These are phyloP conservation scores for Penicillium coffeae DNA, from an alignment of 495 filamentous ascomycete species.

Conservation along the genomic window DNA sequence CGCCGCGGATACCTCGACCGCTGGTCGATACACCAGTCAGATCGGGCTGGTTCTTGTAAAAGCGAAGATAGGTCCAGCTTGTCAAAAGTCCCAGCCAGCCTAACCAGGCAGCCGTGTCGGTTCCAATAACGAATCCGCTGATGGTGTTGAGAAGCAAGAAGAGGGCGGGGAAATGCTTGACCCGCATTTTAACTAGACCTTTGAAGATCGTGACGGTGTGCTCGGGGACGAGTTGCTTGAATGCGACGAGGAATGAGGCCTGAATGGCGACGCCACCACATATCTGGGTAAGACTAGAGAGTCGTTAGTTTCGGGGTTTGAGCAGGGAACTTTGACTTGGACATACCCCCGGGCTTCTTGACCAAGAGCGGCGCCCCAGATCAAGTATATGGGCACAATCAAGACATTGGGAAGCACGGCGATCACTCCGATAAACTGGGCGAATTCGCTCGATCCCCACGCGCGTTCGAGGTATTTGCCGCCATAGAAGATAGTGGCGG, in stretches of 20 bases:
- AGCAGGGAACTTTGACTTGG: not conserved
- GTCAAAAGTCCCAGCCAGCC: conserved; percentile 78
- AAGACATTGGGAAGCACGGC: conserved; percentile 75
- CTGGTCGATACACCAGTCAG: conserved; percentile 51
- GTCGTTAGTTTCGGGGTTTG: conserved; percentile 23
- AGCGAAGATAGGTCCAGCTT: conserved; percentile 94
- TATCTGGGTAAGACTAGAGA: conserved; percentile 65
- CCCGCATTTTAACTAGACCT: conserved; percentile 81
- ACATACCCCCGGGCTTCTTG: conserved; percentile 68
- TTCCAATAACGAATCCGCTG: conserved; percentile 74
- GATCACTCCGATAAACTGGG: conserved; percentile 78
- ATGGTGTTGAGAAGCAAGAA: conserved; percentile 78
- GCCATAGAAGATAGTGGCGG: conserved; percentile 82
- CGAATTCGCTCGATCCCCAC: conserved; percentile 91
- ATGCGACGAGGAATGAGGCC: conserved; percentile 92
- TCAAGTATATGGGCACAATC: conserved; percentile 66
- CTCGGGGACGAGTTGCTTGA: conserved; percentile 96
- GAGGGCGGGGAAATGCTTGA: conserved; percentile 88
- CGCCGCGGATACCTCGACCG: conserved; percentile 60
- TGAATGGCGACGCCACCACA: conserved; percentile 86
- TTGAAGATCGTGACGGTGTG: conserved; percentile 95
- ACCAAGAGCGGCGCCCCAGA: conserved; percentile 66
- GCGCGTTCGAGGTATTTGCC: conserved; percentile 94
- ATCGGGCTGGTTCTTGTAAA: conserved; percentile 80
- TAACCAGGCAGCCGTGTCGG: conserved; percentile 77